A percentile compares a stretch with the other conserved stretches of the same genome.
These are phyloP conservation scores for Diplogelasinospora grovesii DNA, from an alignment of 495 filamentous ascomycete species.

Conservation along the genomic window DNA sequence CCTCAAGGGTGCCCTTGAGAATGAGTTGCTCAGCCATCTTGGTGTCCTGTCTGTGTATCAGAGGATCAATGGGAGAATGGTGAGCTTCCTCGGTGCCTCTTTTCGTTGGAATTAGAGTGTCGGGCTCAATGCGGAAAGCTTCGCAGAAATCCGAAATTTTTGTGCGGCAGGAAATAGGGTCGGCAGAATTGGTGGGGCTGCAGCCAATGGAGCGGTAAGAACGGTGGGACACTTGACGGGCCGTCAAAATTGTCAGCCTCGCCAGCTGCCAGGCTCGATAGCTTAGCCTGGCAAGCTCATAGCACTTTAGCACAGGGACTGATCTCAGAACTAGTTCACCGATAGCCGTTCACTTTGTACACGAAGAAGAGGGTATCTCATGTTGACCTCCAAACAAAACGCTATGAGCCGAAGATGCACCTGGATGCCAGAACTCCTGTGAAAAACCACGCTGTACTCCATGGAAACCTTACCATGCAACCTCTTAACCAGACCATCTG, in stretches of 20 bases:
- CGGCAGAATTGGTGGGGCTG: conserved; percentile 22
- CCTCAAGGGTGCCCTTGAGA: conserved; percentile 95
- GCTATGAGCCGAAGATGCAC: too few species aligned
- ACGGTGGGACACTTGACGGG: neutral
- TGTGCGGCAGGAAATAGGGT: conserved; percentile 36
- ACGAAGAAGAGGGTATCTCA: too few species aligned
- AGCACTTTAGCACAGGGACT: too few species aligned
- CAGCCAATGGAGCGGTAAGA: neutral
- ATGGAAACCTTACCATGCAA: too few species aligned
- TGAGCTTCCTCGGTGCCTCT: conserved; percentile 26
- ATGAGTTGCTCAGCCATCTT: conserved; percentile 94
- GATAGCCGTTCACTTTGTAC: too few species aligned
- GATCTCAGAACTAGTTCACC: too few species aligned
- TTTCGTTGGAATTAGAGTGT: conserved; percentile 20
- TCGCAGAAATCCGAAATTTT: conserved; percentile 31
- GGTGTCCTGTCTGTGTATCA: conserved; percentile 25
- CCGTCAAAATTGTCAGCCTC: neutral
- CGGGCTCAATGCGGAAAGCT: conserved; percentile 21
- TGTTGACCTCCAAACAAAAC: too few species aligned
- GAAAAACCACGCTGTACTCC: too few species aligned
- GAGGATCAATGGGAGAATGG: conserved; percentile 29
- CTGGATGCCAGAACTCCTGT: too few species aligned
- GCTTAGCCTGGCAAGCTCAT: too few species aligned
- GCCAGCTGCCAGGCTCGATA: neutral
- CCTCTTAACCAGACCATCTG: too few species aligned